These are phyloP conservation scores for Brassica cretica DNA, from an alignment of 345 rosid species.

Conservation along the genomic window DNA sequence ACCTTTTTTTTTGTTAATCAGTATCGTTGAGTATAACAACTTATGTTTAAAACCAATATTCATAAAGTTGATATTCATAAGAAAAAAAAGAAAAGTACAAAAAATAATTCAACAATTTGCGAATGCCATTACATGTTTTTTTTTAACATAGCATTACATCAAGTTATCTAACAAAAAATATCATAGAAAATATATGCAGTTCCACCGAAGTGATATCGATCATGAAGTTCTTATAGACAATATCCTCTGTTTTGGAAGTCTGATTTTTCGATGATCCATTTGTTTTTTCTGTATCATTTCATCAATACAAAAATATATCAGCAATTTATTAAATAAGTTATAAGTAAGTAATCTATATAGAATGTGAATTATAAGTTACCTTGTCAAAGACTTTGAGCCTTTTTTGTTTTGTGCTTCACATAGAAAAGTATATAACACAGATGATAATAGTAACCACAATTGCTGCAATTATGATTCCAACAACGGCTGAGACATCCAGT, in stretches of 20 bases:
- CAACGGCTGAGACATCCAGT: neutral
- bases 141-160: no score
- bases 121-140: no score
- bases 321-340: neutral
- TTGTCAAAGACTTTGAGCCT: constrained; percentile 1
- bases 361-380: constrained; percentile 1
- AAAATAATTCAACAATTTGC: no score
- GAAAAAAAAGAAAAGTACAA: no score
- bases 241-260: constrained; percentile 13
- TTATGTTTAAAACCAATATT: no score
- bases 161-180: no score
- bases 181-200: no score
- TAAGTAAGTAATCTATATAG: neutral
- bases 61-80: no score
- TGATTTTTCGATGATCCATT: neutral
- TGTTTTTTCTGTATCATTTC: neutral
- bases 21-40: no score
- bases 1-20: no score
- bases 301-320: neutral
- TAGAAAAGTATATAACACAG: neutral
- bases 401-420: constrained; percentile 1
- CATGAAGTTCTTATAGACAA: constrained; percentile 12
- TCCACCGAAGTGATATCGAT: no score
- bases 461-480: constrained; percentile 7
- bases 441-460: constrained; percentile 11